Base-by-base conservation (phyloP, 2,329 filamentous ascomycete genomes). In the Fusarium papillatum region DNA sequence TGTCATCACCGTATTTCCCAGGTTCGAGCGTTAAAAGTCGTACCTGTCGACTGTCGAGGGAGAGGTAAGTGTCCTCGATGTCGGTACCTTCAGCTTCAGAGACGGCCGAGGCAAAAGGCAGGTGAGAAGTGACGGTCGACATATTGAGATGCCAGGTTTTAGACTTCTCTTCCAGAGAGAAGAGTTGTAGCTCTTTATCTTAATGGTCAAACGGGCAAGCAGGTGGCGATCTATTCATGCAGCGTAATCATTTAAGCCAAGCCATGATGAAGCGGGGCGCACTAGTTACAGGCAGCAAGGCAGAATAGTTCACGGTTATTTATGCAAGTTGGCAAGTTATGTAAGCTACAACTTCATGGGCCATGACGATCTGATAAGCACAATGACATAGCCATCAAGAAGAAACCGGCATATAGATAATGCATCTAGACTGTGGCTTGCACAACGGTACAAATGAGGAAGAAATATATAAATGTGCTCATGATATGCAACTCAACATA, bases 151-250 rank as follows among this genome's bases (percentile, higher is more conserved):
- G 17, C 50, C 50, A 34, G 34, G 11, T 5, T 7, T 14, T 14
- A 8, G 29, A n/a, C 11, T 7, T 19, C 1, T 1, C 6, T 31
- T 9, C 7, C n/a, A n/a, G 11, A 5, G 29, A 34, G n/a, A 4
- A 7, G 11, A 22, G 7, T 55, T n/a, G 11, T 5, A 10, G 1
- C 11, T 22, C 17, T 55, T 31, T 22, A 55, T 55, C 34, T 16
- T 14, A 36, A 36, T 6, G 34, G 34, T 5, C 19, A 3, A 8
- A 13, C 50, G 2, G 29, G 11, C 17, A 55, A 55, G 50, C 11
- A 14, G 13, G 29, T 14, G 26, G 7, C 7, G 29, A 55, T 31
- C 0, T 34, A 16, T 34, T 34, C 26, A 22, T 7, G 26, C 26
- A n/a, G 13, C 9, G 26, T 19, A 13, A 11, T 19, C 26, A 2